These are phyloP conservation scores for Pseudogymnoascus sp. DNA, from an alignment of 2,329 filamentous ascomycete species.

Conservation along the genomic window DNA sequence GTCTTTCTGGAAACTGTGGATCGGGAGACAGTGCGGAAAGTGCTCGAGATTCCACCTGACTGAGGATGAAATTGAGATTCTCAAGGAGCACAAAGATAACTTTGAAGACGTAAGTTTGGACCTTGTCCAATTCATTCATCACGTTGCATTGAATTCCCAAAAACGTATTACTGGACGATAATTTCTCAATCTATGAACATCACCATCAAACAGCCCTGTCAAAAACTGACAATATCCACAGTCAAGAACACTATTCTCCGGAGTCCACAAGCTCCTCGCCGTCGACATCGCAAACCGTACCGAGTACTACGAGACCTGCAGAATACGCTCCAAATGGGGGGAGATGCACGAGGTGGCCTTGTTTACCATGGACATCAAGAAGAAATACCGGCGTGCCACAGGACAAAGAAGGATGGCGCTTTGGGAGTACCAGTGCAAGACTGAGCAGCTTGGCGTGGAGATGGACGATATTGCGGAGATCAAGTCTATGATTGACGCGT, in stretches of 20 bases:
- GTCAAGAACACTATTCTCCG: not conserved
- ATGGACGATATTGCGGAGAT: constrained; percentile 2
- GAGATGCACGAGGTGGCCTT: not conserved
- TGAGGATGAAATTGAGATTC: not conserved
- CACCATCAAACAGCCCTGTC: not conserved
- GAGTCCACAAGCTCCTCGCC: not conserved
- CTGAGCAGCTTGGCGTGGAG: not conserved
- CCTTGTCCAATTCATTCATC: not conserved
- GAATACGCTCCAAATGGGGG: not conserved
- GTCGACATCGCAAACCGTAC: constrained; percentile 1
- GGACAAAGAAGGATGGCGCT: not conserved
- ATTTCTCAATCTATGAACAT: not conserved
- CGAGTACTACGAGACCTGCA: not conserved
- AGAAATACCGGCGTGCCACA: not conserved
- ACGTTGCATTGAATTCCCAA: not conserved
- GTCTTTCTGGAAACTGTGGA: constrained; percentile 1
- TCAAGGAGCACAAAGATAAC: not conserved
- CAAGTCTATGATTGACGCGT: not conserved
- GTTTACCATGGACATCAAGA: not conserved
- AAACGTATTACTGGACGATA: not conserved
- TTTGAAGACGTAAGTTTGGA: not conserved
- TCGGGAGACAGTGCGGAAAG: not conserved
- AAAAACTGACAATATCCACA: not conserved
- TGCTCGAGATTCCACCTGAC: not conserved
- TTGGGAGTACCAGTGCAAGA: constrained; percentile 2